Percentiles rank a stretch among this genome's conserved stretches.
These are phyloP conservation scores for Backusella tuberculispora DNA, from an alignment of 192 early-diverging fungal species.

Conservation along the genomic window DNA sequence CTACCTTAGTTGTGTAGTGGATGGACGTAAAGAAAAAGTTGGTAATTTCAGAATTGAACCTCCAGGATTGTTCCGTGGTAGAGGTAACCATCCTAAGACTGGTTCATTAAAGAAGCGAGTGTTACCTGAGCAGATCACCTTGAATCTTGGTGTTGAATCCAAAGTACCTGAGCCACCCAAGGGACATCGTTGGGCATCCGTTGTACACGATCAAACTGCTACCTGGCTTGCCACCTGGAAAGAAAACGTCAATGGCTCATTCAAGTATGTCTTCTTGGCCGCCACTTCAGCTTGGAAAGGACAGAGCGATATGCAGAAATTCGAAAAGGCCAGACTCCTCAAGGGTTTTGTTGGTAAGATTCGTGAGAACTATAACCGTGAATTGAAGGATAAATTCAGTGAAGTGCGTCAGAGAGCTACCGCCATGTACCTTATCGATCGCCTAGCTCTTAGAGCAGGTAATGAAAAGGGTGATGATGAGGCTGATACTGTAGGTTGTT, in stretches of 20 bases:
- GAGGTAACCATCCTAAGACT: conserved; percentile 95
- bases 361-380: conserved; percentile 75
- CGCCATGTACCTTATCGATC: conserved; percentile 95
- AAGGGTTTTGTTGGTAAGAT: conserved; percentile 70
- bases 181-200: conserved; percentile 88
- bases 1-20: conserved; percentile 76
- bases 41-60: conserved; percentile 98
- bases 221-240: conserved; percentile 99
- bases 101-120: conserved; percentile 91
- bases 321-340: conserved; percentile 90
- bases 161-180: conserved; percentile 80
- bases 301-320: conserved; percentile 94
- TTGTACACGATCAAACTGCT: conserved; percentile 89
- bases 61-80: conserved; percentile 94
- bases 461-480: conserved; percentile 98
- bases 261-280: conserved; percentile 95
- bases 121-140: conserved; percentile 88
- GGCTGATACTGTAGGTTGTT: conserved; percentile 99
- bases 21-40: conserved; percentile 95
- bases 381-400: conserved; percentile 82
- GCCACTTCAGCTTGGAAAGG: conserved; percentile 94
- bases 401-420: conserved; percentile 89
- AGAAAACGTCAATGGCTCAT: conserved; percentile 93
- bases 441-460: conserved; percentile 92
- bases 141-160: conserved; percentile 85